Conservation (phyloP, 106 monocot genomes). For the Allium sativum region DNA sequence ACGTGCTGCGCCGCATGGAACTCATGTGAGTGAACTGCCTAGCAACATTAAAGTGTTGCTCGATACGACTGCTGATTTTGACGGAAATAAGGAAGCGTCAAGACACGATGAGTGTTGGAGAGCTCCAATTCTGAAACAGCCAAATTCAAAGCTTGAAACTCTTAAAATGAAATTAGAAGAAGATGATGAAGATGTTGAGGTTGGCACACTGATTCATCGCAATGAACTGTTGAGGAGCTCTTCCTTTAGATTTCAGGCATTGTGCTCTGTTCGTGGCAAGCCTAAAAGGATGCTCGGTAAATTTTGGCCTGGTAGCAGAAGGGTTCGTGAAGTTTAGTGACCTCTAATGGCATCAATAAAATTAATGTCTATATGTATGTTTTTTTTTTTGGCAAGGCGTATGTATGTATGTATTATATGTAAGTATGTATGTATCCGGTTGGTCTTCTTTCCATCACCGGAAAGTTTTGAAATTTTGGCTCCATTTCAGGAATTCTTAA, state of each 20-base stretch:
- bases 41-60: conserved; percentile 39
- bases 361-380: no score
- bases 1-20: conserved; percentile 26
- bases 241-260: conserved; percentile 48
- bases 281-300: conserved; percentile 60
- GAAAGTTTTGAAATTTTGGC: no score
- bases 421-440: no score
- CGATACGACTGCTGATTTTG: conserved; percentile 7
- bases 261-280: conserved; percentile 54
- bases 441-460: no score
- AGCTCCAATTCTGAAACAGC: conserved; percentile 17
- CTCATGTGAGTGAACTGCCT: conserved; percentile 30
- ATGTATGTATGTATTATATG: no score
- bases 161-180: conserved; percentile 83
- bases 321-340: conserved; percentile 12
- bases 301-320: conserved; percentile 64
- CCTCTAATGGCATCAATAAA: no score
- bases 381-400: no score
- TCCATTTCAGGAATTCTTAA: no score
- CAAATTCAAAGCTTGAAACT: conserved; percentile 39
- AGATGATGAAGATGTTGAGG: conserved; percentile 34
- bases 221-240: conserved; percentile 36
- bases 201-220: conserved; percentile 19
- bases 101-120: conserved; percentile 34
- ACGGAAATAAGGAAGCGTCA: conserved; percentile 6